Evolutionary conservation across 2,329 filamentous ascomycete species (phyloP).

Genomic region (Erysiphe pulchra): DNA sequence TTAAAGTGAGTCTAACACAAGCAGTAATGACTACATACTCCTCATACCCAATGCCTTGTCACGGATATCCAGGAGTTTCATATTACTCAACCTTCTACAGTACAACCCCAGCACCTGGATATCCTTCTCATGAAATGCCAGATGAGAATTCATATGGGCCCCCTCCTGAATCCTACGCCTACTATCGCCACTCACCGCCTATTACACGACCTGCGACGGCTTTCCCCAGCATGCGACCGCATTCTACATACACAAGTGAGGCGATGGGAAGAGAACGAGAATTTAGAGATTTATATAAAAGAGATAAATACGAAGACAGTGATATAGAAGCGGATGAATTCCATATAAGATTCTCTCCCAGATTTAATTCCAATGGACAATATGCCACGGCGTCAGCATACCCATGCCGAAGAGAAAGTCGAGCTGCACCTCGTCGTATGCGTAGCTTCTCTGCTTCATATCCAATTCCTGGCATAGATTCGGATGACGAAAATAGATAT

Average conservation of each 20-base stretch:
- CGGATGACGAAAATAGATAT: conserved; percentile 11
- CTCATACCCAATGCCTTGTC: conserved; percentile 10
- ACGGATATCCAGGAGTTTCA: conserved; percentile 7
- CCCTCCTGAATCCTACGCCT: conserved; percentile 13
- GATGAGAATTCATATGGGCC: conserved; percentile 5
- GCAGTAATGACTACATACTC: conserved; percentile 10
- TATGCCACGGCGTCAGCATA: conserved; percentile 16
- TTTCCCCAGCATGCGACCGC: conserved; percentile 10
- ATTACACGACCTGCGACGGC: conserved; percentile 1
- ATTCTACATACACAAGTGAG: conserved; percentile 9
- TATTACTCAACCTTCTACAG: conserved; percentile 3
- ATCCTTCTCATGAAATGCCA: too few species aligned
- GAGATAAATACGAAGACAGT: too few species aligned
- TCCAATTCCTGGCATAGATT: conserved; percentile 9
- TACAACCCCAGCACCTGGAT: background rate
- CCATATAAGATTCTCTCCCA: conserved; percentile 11
- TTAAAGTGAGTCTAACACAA: conserved; percentile 1
- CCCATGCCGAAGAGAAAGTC: conserved; percentile 15
- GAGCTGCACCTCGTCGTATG: conserved; percentile 10
- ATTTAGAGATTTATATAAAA: too few species aligned
- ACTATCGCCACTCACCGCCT: conserved; percentile 7
- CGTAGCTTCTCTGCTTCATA: conserved; percentile 13
- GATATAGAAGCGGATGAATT: background rate
- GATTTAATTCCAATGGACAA: conserved; percentile 14
- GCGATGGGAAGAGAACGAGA: background rate